Evolutionary conservation across 176 grass and related monocot species (phyloP).

Genomic region (Phragmites australis): DNA sequence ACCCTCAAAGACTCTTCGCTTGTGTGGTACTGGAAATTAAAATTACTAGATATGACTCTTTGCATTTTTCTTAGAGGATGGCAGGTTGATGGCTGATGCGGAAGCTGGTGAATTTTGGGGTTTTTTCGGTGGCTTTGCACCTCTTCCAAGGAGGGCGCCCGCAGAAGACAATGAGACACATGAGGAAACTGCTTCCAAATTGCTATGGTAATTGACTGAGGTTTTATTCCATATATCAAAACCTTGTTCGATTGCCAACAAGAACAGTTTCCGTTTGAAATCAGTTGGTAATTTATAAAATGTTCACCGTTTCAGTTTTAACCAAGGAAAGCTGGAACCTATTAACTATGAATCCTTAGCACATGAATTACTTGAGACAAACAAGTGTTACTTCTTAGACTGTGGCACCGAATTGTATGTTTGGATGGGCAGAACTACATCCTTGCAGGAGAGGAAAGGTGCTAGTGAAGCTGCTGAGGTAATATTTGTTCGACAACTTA

Average conservation of each 20-base stretch:
- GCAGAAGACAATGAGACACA: constrained; percentile 51
- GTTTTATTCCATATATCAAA: constrained; percentile 15
- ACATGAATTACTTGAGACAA: constrained; percentile 84
- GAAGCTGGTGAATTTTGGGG: constrained; percentile 99
- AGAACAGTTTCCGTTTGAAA: constrained; percentile 1
- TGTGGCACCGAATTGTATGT: constrained; percentile 74
- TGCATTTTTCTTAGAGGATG: constrained; percentile 67
- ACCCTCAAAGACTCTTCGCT: too few species aligned
- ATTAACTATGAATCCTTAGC: constrained; percentile 55
- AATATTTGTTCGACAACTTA: constrained; percentile 28
- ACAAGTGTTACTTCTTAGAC: constrained; percentile 88
- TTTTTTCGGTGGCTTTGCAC: constrained; percentile 95
- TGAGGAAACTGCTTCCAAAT: constrained; percentile 56
- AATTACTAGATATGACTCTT: constrained; percentile 41
- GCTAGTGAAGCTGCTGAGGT: constrained; percentile 83
- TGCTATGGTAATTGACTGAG: constrained; percentile 47
- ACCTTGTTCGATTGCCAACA: constrained; percentile 4
- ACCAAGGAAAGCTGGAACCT: constrained; percentile 62
- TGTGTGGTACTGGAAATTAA: constrained; percentile 6
- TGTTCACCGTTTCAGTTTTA: constrained; percentile 58
- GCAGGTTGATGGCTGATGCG: constrained; percentile 91
- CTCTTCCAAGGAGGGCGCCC: constrained; percentile 75
- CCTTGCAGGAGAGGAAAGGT: constrained; percentile 86
- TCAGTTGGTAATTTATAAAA: constrained; percentile 28
- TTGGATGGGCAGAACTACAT: constrained; percentile 90